phyloP scores from a whole-genome alignment of 495 filamentous ascomycete species.

The Aspergillus heteromorphus region DNA sequence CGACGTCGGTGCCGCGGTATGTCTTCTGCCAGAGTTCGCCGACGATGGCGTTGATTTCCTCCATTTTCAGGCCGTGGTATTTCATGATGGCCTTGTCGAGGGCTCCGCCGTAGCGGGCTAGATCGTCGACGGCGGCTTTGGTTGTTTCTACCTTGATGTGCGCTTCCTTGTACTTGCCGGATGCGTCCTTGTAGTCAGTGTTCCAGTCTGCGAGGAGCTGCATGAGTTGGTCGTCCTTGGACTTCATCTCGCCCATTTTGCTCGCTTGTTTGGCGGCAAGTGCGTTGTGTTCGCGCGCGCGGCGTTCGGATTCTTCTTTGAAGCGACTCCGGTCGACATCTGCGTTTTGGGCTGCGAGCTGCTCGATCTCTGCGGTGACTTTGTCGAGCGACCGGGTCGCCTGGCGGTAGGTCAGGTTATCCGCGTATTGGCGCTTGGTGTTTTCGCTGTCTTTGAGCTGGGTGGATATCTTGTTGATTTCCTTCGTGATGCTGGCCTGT shows the following conservation, averaged over 20 bases:
- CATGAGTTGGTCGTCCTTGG: slow-evolving; percentile 73
- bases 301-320: slow-evolving; percentile 58
- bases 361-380: slow-evolving; percentile 63
- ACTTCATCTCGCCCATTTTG: slow-evolving; percentile 66
- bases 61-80: slow-evolving; percentile 94
- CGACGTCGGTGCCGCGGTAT: slow-evolving; percentile 96
- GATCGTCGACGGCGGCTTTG: slow-evolving; percentile 85
- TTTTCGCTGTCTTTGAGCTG: slow-evolving; percentile 71
- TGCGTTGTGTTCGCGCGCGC: slow-evolving; percentile 54
- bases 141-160: slow-evolving; percentile 91
- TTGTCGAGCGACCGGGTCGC: slow-evolving; percentile 60
- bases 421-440: slow-evolving; percentile 73
- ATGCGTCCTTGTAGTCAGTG: slow-evolving; percentile 79
- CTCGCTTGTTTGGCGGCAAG: slow-evolving; percentile 56
- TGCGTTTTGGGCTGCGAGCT: slow-evolving; percentile 75
- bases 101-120: slow-evolving; percentile 71
- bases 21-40: slow-evolving; percentile 95
- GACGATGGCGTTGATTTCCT: slow-evolving; percentile 92
- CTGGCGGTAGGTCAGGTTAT: slow-evolving; percentile 81
- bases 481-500: slow-evolving; percentile 55
- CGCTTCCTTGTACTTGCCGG: slow-evolving; percentile 74
- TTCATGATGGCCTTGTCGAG: slow-evolving; percentile 96
- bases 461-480: slow-evolving; percentile 72
- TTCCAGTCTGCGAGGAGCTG: slow-evolving; percentile 71
- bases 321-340: slow-evolving; percentile 75